phyloP scores from a whole-genome alignment of 148 eudicot genomes.

The Amaranthus hypochondriacus region DNA sequence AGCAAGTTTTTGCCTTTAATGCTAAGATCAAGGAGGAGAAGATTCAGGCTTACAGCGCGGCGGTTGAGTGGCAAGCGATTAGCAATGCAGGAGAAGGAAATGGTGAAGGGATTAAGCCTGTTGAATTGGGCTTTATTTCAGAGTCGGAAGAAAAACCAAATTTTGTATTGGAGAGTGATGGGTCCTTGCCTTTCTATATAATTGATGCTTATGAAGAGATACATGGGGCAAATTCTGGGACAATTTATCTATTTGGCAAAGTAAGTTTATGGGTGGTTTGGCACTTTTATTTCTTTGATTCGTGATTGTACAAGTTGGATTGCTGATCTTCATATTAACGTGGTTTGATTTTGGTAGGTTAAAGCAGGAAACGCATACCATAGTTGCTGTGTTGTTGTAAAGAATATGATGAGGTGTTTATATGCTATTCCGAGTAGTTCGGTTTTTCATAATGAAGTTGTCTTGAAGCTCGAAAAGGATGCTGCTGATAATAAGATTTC shows the following conservation, averaged over 20 bases:
- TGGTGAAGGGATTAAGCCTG: slow-evolving; percentile 16
- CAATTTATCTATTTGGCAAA: slow-evolving; percentile 88
- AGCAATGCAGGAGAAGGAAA: slow-evolving; percentile 35
- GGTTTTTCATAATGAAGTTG: slow-evolving; percentile 47
- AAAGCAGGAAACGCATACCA: slow-evolving; percentile 67
- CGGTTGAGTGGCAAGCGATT: slow-evolving; percentile 61
- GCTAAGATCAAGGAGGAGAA: slow-evolving; percentile 69
- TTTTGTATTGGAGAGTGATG: slow-evolving; percentile 66
- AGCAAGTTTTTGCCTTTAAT: slow-evolving; percentile 47
- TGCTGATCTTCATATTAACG: slow-evolving; percentile 11
- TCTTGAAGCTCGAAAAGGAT: slow-evolving; percentile 64
- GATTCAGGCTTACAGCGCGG: slow-evolving; percentile 49
- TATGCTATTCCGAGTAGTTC: slow-evolving; percentile 69
- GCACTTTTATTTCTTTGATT: background rate
- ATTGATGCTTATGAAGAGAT: slow-evolving; percentile 84
- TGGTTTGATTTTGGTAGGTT: slow-evolving; percentile 44
- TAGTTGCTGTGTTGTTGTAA: slow-evolving; percentile 87
- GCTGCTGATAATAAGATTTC: slow-evolving; percentile 48
- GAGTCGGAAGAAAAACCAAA: slow-evolving; percentile 50
- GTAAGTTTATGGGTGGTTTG: slow-evolving; percentile 33
- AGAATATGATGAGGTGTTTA: slow-evolving; percentile 92
- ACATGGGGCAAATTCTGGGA: slow-evolving; percentile 68
- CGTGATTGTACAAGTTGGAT: background rate
- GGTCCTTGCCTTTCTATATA: slow-evolving; percentile 78
- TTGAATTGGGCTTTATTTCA: slow-evolving; percentile 14